Percentiles rank a stretch among this genome's conserved stretches.
These are phyloP conservation scores for Sanguinoderma infundibulare DNA, from an alignment of 1,284 basidiomycete species.

Conservation along the genomic window DNA sequence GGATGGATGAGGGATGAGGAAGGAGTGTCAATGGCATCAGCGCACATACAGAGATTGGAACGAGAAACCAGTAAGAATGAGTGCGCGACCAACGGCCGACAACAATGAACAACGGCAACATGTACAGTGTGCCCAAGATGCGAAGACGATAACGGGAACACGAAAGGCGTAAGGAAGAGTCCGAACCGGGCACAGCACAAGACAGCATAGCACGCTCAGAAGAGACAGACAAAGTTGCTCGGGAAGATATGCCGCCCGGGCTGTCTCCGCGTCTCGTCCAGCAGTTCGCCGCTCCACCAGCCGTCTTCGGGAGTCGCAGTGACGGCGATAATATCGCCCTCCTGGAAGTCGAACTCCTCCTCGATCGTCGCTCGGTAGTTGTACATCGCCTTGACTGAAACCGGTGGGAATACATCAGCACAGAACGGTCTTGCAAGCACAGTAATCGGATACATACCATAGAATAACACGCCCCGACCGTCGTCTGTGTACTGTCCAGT, in stretches of 20 bases:
- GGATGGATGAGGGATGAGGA: too few species aligned
- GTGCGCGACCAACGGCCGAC: neutral
- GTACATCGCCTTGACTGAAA: constrained; percentile 87
- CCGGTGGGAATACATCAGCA: constrained; percentile 3
- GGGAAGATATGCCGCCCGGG: constrained; percentile 89
- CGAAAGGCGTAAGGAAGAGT: neutral
- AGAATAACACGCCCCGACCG: constrained; percentile 82
- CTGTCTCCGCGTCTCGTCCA: constrained; percentile 85
- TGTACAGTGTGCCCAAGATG: neutral
- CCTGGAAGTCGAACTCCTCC: constrained; percentile 92
- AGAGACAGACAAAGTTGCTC: constrained; percentile 79
- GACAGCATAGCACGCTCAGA: neutral
- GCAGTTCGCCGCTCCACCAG: constrained; percentile 91
- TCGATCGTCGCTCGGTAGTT: constrained; percentile 89
- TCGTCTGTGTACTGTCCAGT: constrained; percentile 79
- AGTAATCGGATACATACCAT: constrained; percentile 52
- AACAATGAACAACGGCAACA: neutral
- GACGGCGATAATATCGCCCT: constrained; percentile 92
- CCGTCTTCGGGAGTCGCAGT: constrained; percentile 92
- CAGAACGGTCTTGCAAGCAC: neutral
- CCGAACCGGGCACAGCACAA: neutral
- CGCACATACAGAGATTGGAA: neutral
- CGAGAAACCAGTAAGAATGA: neutral
- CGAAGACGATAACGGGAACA: neutral
- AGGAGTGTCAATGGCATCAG: neutral